These are phyloP conservation scores for Fusarium hainanense DNA, from an alignment of 2,329 filamentous ascomycete species.

Conservation along the genomic window DNA sequence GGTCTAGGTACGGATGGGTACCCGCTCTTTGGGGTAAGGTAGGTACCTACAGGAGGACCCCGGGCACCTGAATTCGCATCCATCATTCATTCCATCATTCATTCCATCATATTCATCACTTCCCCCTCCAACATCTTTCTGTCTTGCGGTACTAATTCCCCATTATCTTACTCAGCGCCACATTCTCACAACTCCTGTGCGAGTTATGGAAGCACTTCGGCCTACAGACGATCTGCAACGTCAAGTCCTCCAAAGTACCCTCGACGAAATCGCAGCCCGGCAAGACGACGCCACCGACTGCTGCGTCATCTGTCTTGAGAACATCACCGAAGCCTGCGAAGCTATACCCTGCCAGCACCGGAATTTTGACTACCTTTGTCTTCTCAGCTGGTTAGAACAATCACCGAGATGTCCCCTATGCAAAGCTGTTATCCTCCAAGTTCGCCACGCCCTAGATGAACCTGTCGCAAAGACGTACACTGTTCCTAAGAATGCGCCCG, in stretches of 20 bases:
- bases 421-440: constrained; percentile 65
- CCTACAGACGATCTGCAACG: constrained; percentile 51
- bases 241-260: constrained; percentile 58
- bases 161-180: background rate
- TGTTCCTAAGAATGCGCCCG: constrained; percentile 58
- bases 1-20: background rate
- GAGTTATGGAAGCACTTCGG: constrained; percentile 43
- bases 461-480: constrained; percentile 62
- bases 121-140: background rate
- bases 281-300: constrained; percentile 51
- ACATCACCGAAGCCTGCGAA: constrained; percentile 76
- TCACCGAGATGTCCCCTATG: constrained; percentile 83
- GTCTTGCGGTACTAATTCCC: background rate
- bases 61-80: constrained; percentile 3
- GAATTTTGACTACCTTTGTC: constrained; percentile 87
- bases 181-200: no score
- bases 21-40: background rate
- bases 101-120: constrained; percentile 2
- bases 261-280: constrained; percentile 54
- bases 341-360: constrained; percentile 81
- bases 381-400: constrained; percentile 83
- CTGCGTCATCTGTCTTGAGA: constrained; percentile 90
- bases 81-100: constrained; percentile 10
- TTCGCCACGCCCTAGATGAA: constrained; percentile 71
- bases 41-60: no score